phyloP scores from a whole-genome alignment of 2,329 filamentous ascomycete species.

The Chaetomium olivaceum region DNA sequence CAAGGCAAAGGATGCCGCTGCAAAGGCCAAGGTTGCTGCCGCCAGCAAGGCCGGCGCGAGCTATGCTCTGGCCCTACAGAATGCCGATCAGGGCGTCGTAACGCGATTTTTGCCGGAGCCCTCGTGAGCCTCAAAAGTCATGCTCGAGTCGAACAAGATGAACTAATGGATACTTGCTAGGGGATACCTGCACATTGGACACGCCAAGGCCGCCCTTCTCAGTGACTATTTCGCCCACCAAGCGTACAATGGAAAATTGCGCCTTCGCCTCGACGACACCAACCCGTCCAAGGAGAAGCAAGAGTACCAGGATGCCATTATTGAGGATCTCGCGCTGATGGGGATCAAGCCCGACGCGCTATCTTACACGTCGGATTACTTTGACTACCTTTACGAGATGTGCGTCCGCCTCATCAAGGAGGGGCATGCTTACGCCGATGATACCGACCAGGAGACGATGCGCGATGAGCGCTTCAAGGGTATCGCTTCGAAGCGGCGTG shows the following conservation, averaged over 20 bases:
- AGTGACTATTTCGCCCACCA: slow-evolving; percentile 97
- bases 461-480: slow-evolving; percentile 80
- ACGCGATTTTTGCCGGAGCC: slow-evolving; percentile 94
- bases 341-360: slow-evolving; percentile 85
- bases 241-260: slow-evolving; percentile 86
- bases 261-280: slow-evolving; percentile 94
- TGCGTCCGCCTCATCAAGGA: slow-evolving; percentile 81
- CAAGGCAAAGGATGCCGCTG: slow-evolving; percentile 68
- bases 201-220: slow-evolving; percentile 71
- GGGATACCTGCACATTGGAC: slow-evolving; percentile 91
- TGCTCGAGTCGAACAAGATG: slow-evolving; percentile 28
- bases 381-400: slow-evolving; percentile 85
- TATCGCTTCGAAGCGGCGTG: slow-evolving; percentile 77
- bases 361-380: slow-evolving; percentile 94
- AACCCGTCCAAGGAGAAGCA: slow-evolving; percentile 97
- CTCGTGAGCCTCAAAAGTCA: slow-evolving; percentile 56
- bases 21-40: slow-evolving; percentile 67
- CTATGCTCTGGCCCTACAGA: slow-evolving; percentile 84
- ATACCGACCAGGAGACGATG: slow-evolving; percentile 89
- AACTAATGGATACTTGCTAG: slow-evolving; percentile 35
- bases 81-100: slow-evolving; percentile 85
- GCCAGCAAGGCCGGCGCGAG: slow-evolving; percentile 76
- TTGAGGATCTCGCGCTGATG: slow-evolving; percentile 88
- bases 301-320: slow-evolving; percentile 91
- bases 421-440: slow-evolving; percentile 90